Evolutionary conservation across 192 early-diverging fungal genomes (phyloP), one percentile per base, ranked within the genome.

Genomic region (Coemansia sp.): DNA sequence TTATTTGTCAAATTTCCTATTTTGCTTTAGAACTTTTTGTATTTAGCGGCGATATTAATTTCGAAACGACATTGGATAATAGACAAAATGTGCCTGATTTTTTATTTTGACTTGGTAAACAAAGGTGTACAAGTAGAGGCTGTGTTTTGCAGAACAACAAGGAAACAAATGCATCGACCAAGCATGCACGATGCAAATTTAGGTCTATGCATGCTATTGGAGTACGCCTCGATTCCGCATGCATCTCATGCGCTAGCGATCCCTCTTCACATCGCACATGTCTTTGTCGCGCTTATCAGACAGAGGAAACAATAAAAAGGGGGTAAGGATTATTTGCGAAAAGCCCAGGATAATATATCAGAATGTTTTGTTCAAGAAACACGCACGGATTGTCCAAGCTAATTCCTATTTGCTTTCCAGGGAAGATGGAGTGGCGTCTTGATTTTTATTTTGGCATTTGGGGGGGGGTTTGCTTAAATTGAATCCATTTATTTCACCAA

Each of bases 171-270:
- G n/a, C n/a, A n/a, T 13, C 16, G 14, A 42, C 39, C 39, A 42
- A 3, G 52, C 52, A 54, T 54, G 52, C 28, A 30, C 1, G 28
- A 54, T 54, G 52, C 52, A 54, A 54, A 54, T 54, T 54, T 54
- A 54, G 27, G 52, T 29, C 14, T 29, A 32, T 29, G 54, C 54
- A 34, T 55, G 54, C 29, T 28, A 20, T 34, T 30, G 29, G 42
- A 18, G 28, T 49, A 60, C 47, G 22, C 20, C 22, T 51, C 20
- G 22, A 51, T 51, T 27, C 49, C 22, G 13, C 25, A 51, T 51
- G 49, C n/a, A 51, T 51, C 49, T 16, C 39, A 42, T 42, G 39
- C 39, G 39, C 39, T 42, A 42, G 39, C 39, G 39, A 42, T 42
- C 39, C 39, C 3, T 42, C 13, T 42, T 42, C 39, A 13, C 39